phyloP scores from a whole-genome alignment of 352 stramenopile genomes.

The Pythium brassicae region DNA sequence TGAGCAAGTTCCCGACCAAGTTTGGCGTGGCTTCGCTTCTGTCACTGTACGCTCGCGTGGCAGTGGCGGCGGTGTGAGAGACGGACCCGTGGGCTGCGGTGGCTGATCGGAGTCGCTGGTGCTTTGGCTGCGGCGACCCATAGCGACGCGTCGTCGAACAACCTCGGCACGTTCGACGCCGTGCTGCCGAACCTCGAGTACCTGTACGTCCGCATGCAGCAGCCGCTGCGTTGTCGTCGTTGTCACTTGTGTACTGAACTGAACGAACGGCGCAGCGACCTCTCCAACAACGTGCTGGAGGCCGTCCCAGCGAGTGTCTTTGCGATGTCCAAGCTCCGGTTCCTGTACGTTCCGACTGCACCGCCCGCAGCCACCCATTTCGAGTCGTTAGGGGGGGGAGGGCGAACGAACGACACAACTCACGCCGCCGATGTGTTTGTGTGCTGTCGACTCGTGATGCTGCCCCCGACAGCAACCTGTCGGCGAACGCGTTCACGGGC shows the following conservation, averaged over 20 bases:
- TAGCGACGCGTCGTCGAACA: constrained; percentile 18
- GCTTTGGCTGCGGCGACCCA: background rate
- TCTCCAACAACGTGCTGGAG: constrained; percentile 15
- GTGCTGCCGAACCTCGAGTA: constrained; percentile 8
- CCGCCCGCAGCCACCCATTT: too few relatives aligned
- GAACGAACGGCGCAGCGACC: constrained; percentile 3
- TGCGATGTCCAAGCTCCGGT: constrained; percentile 12
- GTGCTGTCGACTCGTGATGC: too few relatives aligned
- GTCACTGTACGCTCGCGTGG: constrained; percentile 9
- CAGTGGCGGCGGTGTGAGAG: too few relatives aligned
- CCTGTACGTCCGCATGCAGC: constrained; percentile 7
- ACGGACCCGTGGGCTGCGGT: too few relatives aligned
- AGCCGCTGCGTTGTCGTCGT: too few relatives aligned
- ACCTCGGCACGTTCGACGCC: constrained; percentile 10
- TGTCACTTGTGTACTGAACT: too few relatives aligned
- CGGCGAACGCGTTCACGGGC: constrained; percentile 8
- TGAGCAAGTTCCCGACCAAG: constrained; percentile 9
- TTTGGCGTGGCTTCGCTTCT: constrained; percentile 10
- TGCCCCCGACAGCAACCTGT: constrained; percentile 12
- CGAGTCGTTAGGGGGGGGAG: too few relatives aligned
- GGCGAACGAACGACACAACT: too few relatives aligned
- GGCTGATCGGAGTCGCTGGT: too few relatives aligned
- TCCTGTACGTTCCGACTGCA: constrained; percentile 7
- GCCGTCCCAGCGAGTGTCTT: constrained; percentile 7
- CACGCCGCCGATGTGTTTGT: too few relatives aligned